Evolutionary conservation across 148 eudicot genomes (phyloP).

Genomic region (Chenopodium quinoa): DNA sequence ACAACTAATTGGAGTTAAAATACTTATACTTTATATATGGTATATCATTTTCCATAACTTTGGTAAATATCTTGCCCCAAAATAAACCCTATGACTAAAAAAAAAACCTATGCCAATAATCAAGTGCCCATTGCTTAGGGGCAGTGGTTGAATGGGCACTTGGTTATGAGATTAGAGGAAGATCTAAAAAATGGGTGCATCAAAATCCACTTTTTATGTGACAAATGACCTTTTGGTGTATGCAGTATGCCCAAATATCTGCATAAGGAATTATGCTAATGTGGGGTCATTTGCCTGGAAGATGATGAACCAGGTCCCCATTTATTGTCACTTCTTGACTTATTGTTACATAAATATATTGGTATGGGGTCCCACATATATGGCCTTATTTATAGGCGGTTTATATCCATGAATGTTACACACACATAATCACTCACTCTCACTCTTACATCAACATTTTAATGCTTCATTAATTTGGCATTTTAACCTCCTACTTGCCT

Average conservation of each 20-base stretch:
- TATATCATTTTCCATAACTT: too few relatives aligned
- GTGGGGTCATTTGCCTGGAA: conserved; percentile 16
- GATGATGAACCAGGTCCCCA: conserved; percentile 22
- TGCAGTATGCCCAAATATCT: conserved; percentile 11
- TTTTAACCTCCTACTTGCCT: not conserved
- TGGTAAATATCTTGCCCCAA: too few relatives aligned
- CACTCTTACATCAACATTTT: conserved; percentile 13
- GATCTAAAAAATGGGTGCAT: not conserved
- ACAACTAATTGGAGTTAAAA: too few relatives aligned
- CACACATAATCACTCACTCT: not conserved
- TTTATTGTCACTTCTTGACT: conserved; percentile 25
- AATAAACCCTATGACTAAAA: too few relatives aligned
- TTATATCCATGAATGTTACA: conserved; percentile 16
- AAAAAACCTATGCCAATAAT: too few relatives aligned
- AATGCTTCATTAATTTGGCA: not conserved
- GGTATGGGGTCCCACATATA: not conserved
- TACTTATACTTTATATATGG: too few relatives aligned
- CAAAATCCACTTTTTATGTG: conserved; percentile 13
- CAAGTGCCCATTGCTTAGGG: too few relatives aligned
- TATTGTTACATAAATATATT: conserved; percentile 5
- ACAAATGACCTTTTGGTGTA: conserved; percentile 10
- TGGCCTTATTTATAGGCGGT: not conserved
- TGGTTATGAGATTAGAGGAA: too few relatives aligned
- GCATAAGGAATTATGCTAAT: conserved; percentile 17
- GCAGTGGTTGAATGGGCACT: too few relatives aligned